Base-by-base conservation (phyloP, 345 rosid species). In the Anacardium occidentale region DNA sequence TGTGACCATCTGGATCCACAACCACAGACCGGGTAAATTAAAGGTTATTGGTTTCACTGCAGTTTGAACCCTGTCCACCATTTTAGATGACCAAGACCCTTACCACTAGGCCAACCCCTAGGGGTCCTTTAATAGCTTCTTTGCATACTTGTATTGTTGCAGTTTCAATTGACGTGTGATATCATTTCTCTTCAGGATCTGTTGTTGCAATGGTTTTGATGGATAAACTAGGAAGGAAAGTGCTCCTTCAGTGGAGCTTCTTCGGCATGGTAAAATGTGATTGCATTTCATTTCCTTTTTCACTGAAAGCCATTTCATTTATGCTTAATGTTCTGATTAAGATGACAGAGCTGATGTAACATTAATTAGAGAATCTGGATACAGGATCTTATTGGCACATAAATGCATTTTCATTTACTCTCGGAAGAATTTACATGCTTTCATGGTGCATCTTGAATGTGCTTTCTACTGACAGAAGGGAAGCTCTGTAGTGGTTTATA, bases 151-250 rank as follows among this genome's bases (percentile, higher is more conserved):
- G 60, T 1, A 37, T 26, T 56, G 10, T 71, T 75, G 54, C 65
- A 66, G 17, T 22, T 20, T 63, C n/a, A 47, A 53, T 20, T 71
- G 66, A 61, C 50, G 47, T 18, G 8, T 34, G 4, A 65, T 57
- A 60, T 71, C 50, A 54, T 42, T 68, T 52, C 44, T 79, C 59
- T 52, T 45, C 82, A 95, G 99, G 98, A 76, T 95, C 99, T 67
- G 1, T 89, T 63, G 14, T 85, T 29, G 99, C 99, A 4, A 95
- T 95, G 99, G 57, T 78, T 80, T 83, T 92, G 83, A 95, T 95
- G 99, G 99, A 95, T 83, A 95, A 81, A 81, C 78, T 92, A 64
- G 97, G 97, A 81, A 86, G 97, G 84, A 91, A 83, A 71, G 76
- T 82, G 77, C 90, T 91, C 54, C 94, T 91, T 18, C 82, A 86